Evolutionary conservation across 768 basidiomycete genomes (phyloP), one percentile per base, ranked within the genome.

Genomic region (Asterophora parasitica): DNA sequence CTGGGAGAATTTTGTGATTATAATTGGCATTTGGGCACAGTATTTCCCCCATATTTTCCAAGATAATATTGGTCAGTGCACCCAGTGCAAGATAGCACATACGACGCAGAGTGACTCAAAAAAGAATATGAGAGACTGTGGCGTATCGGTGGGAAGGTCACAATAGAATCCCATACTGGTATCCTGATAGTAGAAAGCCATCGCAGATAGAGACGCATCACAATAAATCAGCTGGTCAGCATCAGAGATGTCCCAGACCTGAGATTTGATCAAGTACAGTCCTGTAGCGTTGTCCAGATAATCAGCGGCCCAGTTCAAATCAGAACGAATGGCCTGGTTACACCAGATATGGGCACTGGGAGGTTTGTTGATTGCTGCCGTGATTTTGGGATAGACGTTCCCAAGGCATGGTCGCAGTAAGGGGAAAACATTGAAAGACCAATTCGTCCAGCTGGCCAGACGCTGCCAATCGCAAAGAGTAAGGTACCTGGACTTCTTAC

Each of bases 391-490:
- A 49, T 76, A 76, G 0, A 74, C 3, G 0, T 55, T 49, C 10
- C 47, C 64, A 0, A 77, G 56, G 0, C 53, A 59, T 0, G 73
- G 74, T 0, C 60, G 53, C 0, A 76, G 55, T 0, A 66, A 48
- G 0, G 73, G 73, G 38, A 56, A 71, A 2, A 65, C 65, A 41
- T 75, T 76, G 17, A 76, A 55, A 0, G 56, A 47, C 72, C 72
- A 75, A 42, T 74, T 74, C 12, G 63, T 15, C 65, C 64, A 72
- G 0, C 70, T 71, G 0, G 61, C 61, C 0, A 74, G 44, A 1
- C 40, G 40, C 46, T 66, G 58, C 40, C 55, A 71, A 7, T 27
- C 23, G 11, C 36, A 16, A 2, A 16, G 27, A 2, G 17, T 1
- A 7, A 38, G 51, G 11, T 17, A 48, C 2, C 11, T 3, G 2